Evolutionary conservation across 495 filamentous ascomycete genomes (phyloP).

Genomic region (Hyaloscypha variabilis): DNA sequence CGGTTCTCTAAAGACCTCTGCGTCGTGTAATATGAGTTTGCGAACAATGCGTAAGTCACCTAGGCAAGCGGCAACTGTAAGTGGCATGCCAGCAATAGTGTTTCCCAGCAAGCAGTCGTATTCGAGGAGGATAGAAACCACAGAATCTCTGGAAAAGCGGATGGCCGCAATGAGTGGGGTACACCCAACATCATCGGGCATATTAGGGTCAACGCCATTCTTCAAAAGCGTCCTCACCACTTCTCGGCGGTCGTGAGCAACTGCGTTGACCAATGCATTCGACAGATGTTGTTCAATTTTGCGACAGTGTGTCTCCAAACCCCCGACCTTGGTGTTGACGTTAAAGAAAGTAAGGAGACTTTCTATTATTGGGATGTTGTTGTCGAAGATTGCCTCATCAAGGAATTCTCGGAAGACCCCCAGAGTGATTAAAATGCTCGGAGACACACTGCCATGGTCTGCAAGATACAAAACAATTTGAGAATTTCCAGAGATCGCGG

Average conservation of each 20-base stretch:
- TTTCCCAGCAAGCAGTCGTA: not conserved
- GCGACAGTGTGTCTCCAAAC: not conserved
- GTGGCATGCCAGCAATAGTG: not conserved
- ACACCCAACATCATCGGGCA: not conserved
- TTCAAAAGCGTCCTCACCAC: not conserved
- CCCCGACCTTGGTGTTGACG: not conserved
- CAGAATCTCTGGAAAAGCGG: not conserved
- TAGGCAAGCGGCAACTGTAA: constrained; percentile 4
- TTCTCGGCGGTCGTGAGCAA: not conserved
- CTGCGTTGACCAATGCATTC: not conserved
- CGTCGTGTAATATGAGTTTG: constrained; percentile 3
- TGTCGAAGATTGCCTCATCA: not conserved
- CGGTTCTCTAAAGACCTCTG: not conserved
- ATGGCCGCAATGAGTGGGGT: constrained; percentile 2
- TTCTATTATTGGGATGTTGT: not conserved
- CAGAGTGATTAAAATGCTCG: not conserved
- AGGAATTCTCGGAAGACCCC: not conserved
- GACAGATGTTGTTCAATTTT: not conserved
- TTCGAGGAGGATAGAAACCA: constrained; percentile 1
- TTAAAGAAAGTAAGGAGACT: not conserved
- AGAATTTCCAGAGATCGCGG: not conserved
- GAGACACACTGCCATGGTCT: not conserved
- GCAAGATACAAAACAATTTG: not conserved
- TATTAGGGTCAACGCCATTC: not conserved
- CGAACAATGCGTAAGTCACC: not conserved